phyloP scores from a whole-genome alignment of 305 asterid species.

The Rubia occidens region DNA sequence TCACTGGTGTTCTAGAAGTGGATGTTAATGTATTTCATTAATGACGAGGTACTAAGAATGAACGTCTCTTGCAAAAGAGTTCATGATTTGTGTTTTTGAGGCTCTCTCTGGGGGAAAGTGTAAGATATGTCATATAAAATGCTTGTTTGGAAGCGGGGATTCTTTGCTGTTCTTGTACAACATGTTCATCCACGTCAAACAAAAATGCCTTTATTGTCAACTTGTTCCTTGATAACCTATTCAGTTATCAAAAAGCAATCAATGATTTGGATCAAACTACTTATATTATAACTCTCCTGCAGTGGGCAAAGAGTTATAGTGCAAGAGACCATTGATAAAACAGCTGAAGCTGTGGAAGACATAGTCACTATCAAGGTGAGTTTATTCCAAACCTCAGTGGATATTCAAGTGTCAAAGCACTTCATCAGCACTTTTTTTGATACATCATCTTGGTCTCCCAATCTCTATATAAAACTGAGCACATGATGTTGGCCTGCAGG shows the following conservation, averaged over 20 bases:
- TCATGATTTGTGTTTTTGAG: not conserved
- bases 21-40: not conserved
- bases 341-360: conserved; percentile 45
- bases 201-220: not conserved
- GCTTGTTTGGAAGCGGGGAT: not conserved
- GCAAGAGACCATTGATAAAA: conserved; percentile 47
- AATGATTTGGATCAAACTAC: conserved; percentile 11
- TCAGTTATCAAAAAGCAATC: not conserved
- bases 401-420: not conserved
- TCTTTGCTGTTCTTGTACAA: not conserved
- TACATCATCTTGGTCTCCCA: not conserved
- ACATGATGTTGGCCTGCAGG: not conserved
- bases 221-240: not conserved
- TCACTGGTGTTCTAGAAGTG: not conserved
- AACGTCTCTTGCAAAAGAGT: not conserved
- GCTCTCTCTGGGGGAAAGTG: not conserved
- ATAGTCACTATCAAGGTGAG: conserved; percentile 77
- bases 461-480: not conserved
- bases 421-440: not conserved
- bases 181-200: not conserved
- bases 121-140: too few relatives aligned
- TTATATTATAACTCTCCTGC: conserved; percentile 30
- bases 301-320: conserved; percentile 83
- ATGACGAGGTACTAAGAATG: not conserved
- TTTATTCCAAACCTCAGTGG: not conserved